Base-by-base conservation (phyloP, 768 basidiomycete species). In the Phlebiopsis flavidoalba region DNA sequence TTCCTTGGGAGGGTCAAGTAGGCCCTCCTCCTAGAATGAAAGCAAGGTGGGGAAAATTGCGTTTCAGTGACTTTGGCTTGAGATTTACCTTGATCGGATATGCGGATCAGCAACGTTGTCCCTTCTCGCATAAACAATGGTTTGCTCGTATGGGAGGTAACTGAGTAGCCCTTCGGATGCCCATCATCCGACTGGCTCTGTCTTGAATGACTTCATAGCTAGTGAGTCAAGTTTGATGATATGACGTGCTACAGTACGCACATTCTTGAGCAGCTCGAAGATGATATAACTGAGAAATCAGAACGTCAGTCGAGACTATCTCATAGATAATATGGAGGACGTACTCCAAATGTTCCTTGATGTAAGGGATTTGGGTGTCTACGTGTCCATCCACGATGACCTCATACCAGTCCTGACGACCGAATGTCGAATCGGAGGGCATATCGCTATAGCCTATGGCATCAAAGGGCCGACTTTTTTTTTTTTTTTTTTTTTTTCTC, bases 261-360 rank as follows among this genome's bases (percentile, higher is more conserved):
- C 91, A 70, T 94, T 94, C 73, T 95, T 95, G 69, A 96, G 70
- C n/a, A 95, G 71, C 69, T 95, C 93, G 67, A 95, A 94, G 21
- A 94, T 72, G 53, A 95, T 89, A 70, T 95, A 95, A 71, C 88
- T 90, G 66, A 2, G 24, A 31, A 35, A 31, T 31, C 6, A 31
- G 19, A 35, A 63, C 14, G n/a, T 12, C 47, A 50, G n/a, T 11
- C 47, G 48, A 60, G 46, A n/a, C 54, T 14, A 8, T 35, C 15
- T n/a, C 15, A 19, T 24, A 22, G 14, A 22, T 54, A 8, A 35
- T 43, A 15, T 12, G 49, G 15, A 21, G 58, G 49, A 71, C 84
- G 70, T 64, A 91, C 90, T 94, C 92, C 53, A 94, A 75, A 72
- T 95, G 92, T 69, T 95, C 92, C 46, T 83, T 82, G 63, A 95